Evolutionary conservation across 257 asterid species (phyloP).

Genomic region (Jasminum sambac): DNA sequence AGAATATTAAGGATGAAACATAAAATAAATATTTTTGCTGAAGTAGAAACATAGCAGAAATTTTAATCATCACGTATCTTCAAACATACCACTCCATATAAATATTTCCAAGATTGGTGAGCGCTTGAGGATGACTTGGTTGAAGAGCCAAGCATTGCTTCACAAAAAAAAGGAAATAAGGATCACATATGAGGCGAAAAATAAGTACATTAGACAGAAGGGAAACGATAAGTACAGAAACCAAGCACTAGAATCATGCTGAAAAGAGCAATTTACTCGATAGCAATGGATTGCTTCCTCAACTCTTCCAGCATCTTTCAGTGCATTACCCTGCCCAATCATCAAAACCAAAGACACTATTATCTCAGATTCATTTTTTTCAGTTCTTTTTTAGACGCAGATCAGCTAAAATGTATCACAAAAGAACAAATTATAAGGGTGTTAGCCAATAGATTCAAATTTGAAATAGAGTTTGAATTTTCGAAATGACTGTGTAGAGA

Average conservation of each 20-base stretch:
- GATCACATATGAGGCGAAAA: conserved; percentile 13
- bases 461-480: no score
- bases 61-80: conserved; percentile 5
- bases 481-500: no score
- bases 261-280: conserved; percentile 56
- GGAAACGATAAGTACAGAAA: conserved; percentile 10
- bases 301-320: conserved; percentile 93
- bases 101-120: conserved; percentile 93
- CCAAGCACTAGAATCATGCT: conserved; percentile 18
- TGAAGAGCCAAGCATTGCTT: conserved; percentile 96
- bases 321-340: conserved; percentile 77
- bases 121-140: conserved; percentile 98
- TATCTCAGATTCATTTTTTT: background rate
- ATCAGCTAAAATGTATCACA: conserved; percentile 9
- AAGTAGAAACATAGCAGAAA: conserved; percentile 1
- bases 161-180: conserved; percentile 27
- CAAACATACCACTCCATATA: conserved; percentile 92
- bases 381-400: background rate
- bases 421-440: conserved; percentile 3
- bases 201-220: background rate
- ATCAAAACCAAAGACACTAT: conserved; percentile 5
- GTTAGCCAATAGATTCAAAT: no score
- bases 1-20: background rate
- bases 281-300: conserved; percentile 95
- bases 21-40: conserved; percentile 7